Base-by-base conservation (phyloP, 176 grass and related monocot species). In the Oryza meridionalis region DNA sequence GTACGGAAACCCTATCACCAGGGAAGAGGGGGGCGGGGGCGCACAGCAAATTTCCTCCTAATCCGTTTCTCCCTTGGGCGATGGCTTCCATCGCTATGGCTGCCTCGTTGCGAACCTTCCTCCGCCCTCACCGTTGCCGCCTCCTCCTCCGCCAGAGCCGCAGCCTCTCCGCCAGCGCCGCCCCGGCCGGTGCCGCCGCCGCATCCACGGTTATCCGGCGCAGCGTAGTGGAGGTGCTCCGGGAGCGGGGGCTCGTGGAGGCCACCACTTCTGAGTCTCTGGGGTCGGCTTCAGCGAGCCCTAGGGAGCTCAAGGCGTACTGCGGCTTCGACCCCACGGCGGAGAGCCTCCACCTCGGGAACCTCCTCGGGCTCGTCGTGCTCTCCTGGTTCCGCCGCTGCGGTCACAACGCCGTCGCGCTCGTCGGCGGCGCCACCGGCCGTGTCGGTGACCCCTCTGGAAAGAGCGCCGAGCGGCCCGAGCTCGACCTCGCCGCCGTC, bases 341-440 rank as follows among this genome's bases (percentile, higher is more conserved):
- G 0, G 89, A 98, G 91, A 98, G 91, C 59, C 86, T 96, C 75
- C 96, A 98, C 68, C 89, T 98, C 15, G 96, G 91, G 13, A 95
- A 98, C 75, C 89, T 98, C 21, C 90, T 98, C 42, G 96, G 93
- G 43, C 84, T 98, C 42, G 85, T 98, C 21, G 89, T 86, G 46
- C 85, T 99, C 59, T 99, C 96, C 65, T 99, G 96, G 91, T 96
- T 94, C 91, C 93, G 90, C 81, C 93, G 93, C 7, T 94, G 93
- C 73, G 93, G 93, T 45, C 93, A 98, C 83, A 90, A 90, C 44
- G 77, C 87, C 46, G 88, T 99, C 24, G 96, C 91, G 21, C 67
- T 99, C 17, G 63, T 99, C 12, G 91, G 93, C 68, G 96, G 96
- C 32, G 93, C 96, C 67, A 99, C 96, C 8, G 91, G 86, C 11